Evolutionary conservation across 1,284 basidiomycete species (phyloP).

Genomic region (Dichomitus squalens): DNA sequence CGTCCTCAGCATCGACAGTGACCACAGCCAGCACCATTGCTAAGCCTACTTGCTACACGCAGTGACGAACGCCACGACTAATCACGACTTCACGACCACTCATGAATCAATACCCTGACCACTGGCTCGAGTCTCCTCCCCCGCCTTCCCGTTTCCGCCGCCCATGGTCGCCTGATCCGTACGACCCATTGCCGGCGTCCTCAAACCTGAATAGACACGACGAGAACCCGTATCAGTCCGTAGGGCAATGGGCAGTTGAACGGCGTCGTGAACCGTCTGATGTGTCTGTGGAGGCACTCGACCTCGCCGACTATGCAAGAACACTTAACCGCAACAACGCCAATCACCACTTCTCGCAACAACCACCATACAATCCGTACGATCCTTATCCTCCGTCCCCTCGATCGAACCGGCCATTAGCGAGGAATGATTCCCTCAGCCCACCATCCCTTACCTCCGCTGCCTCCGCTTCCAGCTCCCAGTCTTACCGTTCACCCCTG

Average conservation of each 20-base stretch:
- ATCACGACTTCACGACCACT: constrained; percentile 36
- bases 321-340: constrained; percentile 44
- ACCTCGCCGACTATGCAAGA: constrained; percentile 66
- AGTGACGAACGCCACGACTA: constrained; percentile 15
- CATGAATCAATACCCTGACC: constrained; percentile 36
- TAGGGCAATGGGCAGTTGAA: constrained; percentile 27
- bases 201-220: constrained; percentile 14
- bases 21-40: not conserved
- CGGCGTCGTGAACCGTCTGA: constrained; percentile 55
- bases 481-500: constrained; percentile 31
- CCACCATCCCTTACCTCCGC: constrained; percentile 51
- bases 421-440: constrained; percentile 40
- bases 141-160: constrained; percentile 50
- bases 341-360: constrained; percentile 32
- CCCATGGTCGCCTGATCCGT: constrained; percentile 68
- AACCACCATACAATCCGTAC: constrained; percentile 30
- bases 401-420: constrained; percentile 39
- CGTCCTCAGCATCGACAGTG: constrained; percentile 7
- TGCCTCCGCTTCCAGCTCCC: constrained; percentile 43
- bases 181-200: constrained; percentile 50
- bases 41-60: not conserved
- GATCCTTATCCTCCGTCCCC: constrained; percentile 43
- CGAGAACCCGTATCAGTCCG: constrained; percentile 5
- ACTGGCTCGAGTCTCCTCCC: constrained; percentile 54
- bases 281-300: constrained; percentile 66